These are phyloP conservation scores for Truncatella angustata DNA, from an alignment of 2,329 filamentous ascomycete genomes.

Conservation along the genomic window DNA sequence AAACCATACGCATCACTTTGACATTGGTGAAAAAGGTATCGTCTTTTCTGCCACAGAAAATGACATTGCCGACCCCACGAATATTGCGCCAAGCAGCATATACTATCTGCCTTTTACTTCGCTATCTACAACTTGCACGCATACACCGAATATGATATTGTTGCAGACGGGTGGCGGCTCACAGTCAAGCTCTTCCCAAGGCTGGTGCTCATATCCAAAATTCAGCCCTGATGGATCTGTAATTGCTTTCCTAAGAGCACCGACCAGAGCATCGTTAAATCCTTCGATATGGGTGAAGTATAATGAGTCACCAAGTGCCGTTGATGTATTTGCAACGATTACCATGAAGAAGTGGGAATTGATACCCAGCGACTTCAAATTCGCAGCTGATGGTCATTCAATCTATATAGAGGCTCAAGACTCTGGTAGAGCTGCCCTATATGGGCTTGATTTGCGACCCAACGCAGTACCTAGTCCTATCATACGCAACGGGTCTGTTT, in stretches of 20 bases:
- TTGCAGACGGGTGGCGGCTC: constrained; percentile 10
- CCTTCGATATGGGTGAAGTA: constrained; percentile 30
- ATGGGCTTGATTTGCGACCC: constrained; percentile 30
- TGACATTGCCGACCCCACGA: constrained; percentile 13
- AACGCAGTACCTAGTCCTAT: constrained; percentile 24
- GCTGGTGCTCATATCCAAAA: constrained; percentile 24
- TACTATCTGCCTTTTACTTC: constrained; percentile 33
- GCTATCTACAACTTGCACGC: constrained; percentile 21
- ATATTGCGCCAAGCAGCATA: constrained; percentile 19
- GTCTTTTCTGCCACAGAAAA: constrained; percentile 29
- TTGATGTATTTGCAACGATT: constrained; percentile 27
- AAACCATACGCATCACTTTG: constrained; percentile 25
- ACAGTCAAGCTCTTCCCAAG: neutral
- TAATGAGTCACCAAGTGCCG: constrained; percentile 23
- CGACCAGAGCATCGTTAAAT: constrained; percentile 22
- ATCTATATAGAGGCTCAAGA: constrained; percentile 33
- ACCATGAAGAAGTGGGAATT: constrained; percentile 25
- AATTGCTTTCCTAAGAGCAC: constrained; percentile 32
- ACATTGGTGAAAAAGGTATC: constrained; percentile 33
- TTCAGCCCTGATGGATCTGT: constrained; percentile 36
- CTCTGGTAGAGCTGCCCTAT: constrained; percentile 31
- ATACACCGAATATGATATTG: constrained; percentile 23
- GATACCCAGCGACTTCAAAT: constrained; percentile 32
- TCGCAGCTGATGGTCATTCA: constrained; percentile 29
- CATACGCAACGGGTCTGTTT: constrained; percentile 24